Conservation (phyloP, 2,329 filamentous ascomycete genomes). For the Cercospora brassicicola region DNA sequence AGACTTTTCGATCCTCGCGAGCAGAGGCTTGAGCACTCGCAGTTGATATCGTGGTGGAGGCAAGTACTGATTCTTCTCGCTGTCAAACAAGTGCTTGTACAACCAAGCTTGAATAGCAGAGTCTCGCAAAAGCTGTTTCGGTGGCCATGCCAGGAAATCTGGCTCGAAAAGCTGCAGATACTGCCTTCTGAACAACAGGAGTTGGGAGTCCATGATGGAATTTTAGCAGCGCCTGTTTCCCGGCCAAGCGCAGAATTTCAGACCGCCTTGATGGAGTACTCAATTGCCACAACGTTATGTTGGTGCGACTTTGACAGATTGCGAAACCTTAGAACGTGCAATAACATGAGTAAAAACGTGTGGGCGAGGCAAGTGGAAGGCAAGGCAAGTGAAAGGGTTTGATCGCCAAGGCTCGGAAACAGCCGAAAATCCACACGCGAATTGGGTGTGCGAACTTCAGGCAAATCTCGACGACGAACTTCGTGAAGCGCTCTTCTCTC, state of each 20-base stretch:
- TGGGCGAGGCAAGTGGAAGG: background rate
- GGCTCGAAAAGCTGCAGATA: constrained; percentile 74
- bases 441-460: constrained; percentile 3
- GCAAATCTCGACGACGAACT: constrained; percentile 5
- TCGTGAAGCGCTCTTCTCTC: constrained; percentile 10
- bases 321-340: background rate
- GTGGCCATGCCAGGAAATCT: constrained; percentile 63
- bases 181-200: constrained; percentile 64
- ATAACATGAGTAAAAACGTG: background rate
- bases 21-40: constrained; percentile 70
- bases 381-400: background rate
- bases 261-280: background rate
- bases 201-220: constrained; percentile 35
- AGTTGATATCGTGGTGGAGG: constrained; percentile 70
- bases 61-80: constrained; percentile 54
- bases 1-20: constrained; percentile 67
- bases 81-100: constrained; percentile 66
- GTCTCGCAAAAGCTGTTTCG: constrained; percentile 57
- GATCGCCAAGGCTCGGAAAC: constrained; percentile 1
- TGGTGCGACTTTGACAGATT: background rate
- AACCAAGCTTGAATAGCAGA: constrained; percentile 65
- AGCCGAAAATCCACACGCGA: constrained; percentile 1
- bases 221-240: background rate
- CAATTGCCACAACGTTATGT: background rate
- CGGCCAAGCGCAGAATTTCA: background rate